Percentiles rank a stretch among this genome's conserved stretches.
phyloP scores from a whole-genome alignment of 1,139 yeast species.

The Debaryomyces sp. region DNA sequence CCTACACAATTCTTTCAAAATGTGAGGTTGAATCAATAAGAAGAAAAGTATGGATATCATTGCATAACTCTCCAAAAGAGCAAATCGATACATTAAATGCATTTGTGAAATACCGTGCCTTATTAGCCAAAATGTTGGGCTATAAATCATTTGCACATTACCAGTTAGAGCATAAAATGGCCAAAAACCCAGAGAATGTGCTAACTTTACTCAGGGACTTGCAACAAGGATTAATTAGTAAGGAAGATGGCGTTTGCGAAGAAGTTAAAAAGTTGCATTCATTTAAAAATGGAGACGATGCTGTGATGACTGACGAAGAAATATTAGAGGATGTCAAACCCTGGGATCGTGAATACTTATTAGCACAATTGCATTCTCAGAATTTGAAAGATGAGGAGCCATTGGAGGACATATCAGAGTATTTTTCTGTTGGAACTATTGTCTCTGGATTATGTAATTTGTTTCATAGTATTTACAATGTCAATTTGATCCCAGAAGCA shows the following conservation, averaged over 20 bases:
- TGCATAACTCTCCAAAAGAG: constrained; percentile 58
- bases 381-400: constrained; percentile 17
- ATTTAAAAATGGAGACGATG: constrained; percentile 30
- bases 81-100: constrained; percentile 65
- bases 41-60: constrained; percentile 70
- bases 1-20: constrained; percentile 65
- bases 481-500: constrained; percentile 68
- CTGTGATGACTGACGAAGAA: constrained; percentile 34
- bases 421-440: constrained; percentile 85
- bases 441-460: constrained; percentile 79
- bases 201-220: constrained; percentile 64
- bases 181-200: constrained; percentile 78
- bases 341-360: constrained; percentile 88
- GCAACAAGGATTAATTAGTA: constrained; percentile 33
- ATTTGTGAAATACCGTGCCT: constrained; percentile 66
- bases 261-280: constrained; percentile 54
- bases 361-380: constrained; percentile 21
- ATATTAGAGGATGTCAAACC: constrained; percentile 61
- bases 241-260: constrained; percentile 56
- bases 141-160: constrained; percentile 74
- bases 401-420: constrained; percentile 52
- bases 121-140: constrained; percentile 76
- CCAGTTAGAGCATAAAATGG: constrained; percentile 89
- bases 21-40: constrained; percentile 63
- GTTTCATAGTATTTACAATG: constrained; percentile 73